Conservation (phyloP, 805 yeast species). For the Komagataella mondaviorum region DNA sequence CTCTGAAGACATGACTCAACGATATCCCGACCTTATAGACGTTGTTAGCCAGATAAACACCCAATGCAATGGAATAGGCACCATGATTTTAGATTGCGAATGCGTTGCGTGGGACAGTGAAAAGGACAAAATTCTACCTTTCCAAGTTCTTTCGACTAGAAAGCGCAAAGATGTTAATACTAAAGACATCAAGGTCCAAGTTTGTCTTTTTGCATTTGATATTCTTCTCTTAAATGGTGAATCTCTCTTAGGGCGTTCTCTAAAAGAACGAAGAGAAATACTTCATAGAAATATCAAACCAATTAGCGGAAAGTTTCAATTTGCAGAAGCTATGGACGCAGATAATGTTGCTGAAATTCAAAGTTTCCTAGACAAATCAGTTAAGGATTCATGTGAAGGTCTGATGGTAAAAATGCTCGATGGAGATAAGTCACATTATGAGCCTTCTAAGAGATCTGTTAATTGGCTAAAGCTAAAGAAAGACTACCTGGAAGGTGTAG, state of each 20-base stretch:
- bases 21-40: conserved; percentile 82
- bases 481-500: conserved; percentile 90
- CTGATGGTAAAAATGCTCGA: conserved; percentile 86
- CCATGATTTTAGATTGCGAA: conserved; percentile 84
- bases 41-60: conserved; percentile 37
- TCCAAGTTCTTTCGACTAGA: conserved; percentile 85
- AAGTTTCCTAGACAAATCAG: conserved; percentile 73
- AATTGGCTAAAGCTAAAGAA: conserved; percentile 94
- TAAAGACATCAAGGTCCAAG: conserved; percentile 79
- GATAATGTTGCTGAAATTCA: conserved; percentile 67
- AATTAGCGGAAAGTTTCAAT: conserved; percentile 67
- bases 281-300: conserved; percentile 42
- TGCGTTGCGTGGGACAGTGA: conserved; percentile 95
- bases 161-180: conserved; percentile 87
- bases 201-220: conserved; percentile 89
- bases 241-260: conserved; percentile 50
- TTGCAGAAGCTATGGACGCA: conserved; percentile 65
- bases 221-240: conserved; percentile 62
- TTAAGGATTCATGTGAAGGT: conserved; percentile 87
- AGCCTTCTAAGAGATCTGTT: conserved; percentile 88
- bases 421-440: conserved; percentile 72
- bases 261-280: conserved; percentile 55
- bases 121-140: conserved; percentile 72
- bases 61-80: conserved; percentile 21
- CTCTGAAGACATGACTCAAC: conserved; percentile 91